These are phyloP conservation scores for Kuraishia ogatae DNA, from an alignment of 805 yeast genomes.

Conservation along the genomic window DNA sequence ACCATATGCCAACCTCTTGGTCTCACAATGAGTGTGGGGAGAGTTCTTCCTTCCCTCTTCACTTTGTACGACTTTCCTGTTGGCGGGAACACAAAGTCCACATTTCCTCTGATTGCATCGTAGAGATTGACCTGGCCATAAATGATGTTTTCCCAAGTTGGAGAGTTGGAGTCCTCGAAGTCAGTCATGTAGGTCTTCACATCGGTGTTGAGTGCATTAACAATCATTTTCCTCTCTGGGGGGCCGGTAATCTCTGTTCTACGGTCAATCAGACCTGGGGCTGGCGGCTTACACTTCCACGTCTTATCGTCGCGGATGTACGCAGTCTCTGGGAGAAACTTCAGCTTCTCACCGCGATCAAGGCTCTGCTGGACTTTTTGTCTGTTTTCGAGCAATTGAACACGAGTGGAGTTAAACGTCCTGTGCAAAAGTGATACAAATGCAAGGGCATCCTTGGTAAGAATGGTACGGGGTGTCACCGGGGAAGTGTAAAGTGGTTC, in stretches of 20 bases:
- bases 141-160: conserved; percentile 73
- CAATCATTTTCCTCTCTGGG: conserved; percentile 75
- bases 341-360: conserved; percentile 54
- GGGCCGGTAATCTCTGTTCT: conserved; percentile 84
- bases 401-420: conserved; percentile 56
- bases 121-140: conserved; percentile 76
- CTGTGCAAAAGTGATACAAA: conserved; percentile 69
- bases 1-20: conserved; percentile 88
- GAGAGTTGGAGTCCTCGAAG: conserved; percentile 78
- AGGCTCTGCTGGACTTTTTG: conserved; percentile 49
- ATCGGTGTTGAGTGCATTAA: conserved; percentile 69
- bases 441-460: conserved; percentile 51
- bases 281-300: conserved; percentile 70
- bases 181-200: conserved; percentile 84
- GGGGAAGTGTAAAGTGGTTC: conserved; percentile 24
- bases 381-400: conserved; percentile 52
- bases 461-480: conserved; percentile 40
- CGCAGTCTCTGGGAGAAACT: conserved; percentile 61
- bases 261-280: conserved; percentile 66
- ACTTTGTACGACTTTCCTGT: conserved; percentile 31
- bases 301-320: conserved; percentile 61
- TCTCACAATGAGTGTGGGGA: conserved; percentile 74
- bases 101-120: conserved; percentile 66
- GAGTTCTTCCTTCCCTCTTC: conserved; percentile 37
- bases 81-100: conserved; percentile 33